Conservation (phyloP, 805 yeast species). For the Wickerhamiella musiphila region DNA sequence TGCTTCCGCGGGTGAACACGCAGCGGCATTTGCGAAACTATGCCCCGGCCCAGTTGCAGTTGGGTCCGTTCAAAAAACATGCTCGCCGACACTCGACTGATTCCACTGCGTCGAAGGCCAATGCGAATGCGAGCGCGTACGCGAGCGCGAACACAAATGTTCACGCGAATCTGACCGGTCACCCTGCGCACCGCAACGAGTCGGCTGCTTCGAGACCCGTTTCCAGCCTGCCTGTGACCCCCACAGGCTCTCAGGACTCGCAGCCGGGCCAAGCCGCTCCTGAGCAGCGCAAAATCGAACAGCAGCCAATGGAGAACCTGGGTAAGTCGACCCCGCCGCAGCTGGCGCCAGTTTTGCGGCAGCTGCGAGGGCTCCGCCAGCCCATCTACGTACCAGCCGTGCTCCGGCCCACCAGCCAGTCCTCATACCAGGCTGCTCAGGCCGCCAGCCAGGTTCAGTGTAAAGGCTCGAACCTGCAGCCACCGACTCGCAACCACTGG, state of each 20-base stretch:
- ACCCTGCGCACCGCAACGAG: not conserved
- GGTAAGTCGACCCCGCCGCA: constrained; percentile 6
- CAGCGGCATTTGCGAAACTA: constrained; percentile 2
- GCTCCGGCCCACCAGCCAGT: constrained; percentile 31
- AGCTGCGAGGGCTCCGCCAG: constrained; percentile 62
- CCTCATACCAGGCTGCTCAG: constrained; percentile 15
- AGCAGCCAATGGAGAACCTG: constrained; percentile 2
- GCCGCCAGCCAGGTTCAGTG: constrained; percentile 10
- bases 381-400: constrained; percentile 90
- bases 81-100: not conserved
- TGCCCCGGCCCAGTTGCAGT: constrained; percentile 6
- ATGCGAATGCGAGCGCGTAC: not conserved
- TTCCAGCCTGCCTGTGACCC: not conserved
- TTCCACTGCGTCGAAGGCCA: not conserved
- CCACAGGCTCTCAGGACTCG: not conserved
- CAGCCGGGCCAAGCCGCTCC: not conserved
- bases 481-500: constrained; percentile 25
- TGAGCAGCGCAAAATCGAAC: constrained; percentile 1
- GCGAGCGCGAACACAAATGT: not conserved
- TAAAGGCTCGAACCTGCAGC: constrained; percentile 12
- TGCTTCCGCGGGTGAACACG: constrained; percentile 1
- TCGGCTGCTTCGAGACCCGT: not conserved
- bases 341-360: constrained; percentile 30
- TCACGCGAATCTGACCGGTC: not conserved
- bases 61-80: not conserved